Evolutionary conservation across 331 rosid species (phyloP).

Genomic region (Cydonia oblonga): DNA sequence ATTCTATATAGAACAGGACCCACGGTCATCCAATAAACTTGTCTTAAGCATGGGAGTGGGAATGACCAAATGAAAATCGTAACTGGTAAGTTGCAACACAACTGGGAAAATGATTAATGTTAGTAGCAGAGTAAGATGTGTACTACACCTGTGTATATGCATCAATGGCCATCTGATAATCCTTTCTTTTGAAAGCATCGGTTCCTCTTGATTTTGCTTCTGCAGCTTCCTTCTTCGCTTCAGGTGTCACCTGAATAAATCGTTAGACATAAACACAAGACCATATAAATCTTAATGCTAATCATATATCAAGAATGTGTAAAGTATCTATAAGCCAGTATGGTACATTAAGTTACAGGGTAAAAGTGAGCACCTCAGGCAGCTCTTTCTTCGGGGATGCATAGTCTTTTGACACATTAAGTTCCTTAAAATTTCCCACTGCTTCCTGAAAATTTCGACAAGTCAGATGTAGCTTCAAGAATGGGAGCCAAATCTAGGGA

Average conservation of each 20-base stretch:
- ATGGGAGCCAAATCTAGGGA: background rate
- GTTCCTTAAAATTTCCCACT: constrained; percentile 24
- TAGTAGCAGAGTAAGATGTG: background rate
- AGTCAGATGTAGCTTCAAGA: background rate
- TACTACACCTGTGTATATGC: constrained; percentile 78
- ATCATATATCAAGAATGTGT: background rate
- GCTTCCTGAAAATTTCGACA: constrained; percentile 41
- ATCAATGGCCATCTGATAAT: constrained; percentile 55
- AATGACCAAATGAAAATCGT: background rate
- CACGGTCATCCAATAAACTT: background rate
- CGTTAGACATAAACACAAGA: background rate
- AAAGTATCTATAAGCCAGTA: background rate
- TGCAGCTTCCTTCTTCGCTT: constrained; percentile 74
- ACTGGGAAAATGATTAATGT: background rate
- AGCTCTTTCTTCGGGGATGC: constrained; percentile 33
- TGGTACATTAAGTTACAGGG: background rate
- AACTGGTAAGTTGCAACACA: background rate
- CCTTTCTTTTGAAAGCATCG: constrained; percentile 69
- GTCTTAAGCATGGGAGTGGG: background rate
- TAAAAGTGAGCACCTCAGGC: constrained; percentile 51
- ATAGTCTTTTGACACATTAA: constrained; percentile 25
- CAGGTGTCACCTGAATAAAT: constrained; percentile 63
- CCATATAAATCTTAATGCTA: background rate
- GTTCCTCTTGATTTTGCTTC: constrained; percentile 88
- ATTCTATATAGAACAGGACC: background rate